Evolutionary conservation across 2,329 filamentous ascomycete species (phyloP).

Genomic region (Hypomyces rosellus): DNA sequence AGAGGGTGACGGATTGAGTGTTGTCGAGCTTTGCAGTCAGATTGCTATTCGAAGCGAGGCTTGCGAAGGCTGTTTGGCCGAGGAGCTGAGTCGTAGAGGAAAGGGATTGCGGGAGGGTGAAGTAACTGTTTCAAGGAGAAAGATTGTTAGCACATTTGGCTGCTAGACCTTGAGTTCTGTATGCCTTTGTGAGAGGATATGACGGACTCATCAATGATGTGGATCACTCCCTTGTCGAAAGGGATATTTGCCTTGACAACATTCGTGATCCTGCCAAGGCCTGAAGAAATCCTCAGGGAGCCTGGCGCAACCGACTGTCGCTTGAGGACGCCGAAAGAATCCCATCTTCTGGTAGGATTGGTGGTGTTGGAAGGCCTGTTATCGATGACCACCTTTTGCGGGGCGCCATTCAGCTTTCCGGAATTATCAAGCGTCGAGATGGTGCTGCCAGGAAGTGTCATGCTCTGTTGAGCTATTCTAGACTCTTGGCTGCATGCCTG

Average conservation of each 20-base stretch:
- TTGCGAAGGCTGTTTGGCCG: not conserved
- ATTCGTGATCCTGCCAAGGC: not conserved
- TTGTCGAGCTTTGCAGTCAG: not conserved
- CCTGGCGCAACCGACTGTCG: not conserved
- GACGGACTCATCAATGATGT: constrained; percentile 1
- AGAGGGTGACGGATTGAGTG: not conserved
- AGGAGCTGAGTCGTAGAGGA: not conserved
- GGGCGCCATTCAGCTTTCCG: not conserved
- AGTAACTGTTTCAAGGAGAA: not conserved
- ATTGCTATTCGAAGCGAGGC: not conserved
- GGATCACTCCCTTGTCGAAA: not conserved
- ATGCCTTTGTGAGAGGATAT: not conserved
- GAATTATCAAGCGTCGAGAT: not conserved
- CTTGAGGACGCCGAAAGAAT: not conserved
- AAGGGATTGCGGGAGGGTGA: not conserved
- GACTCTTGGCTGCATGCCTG: not conserved
- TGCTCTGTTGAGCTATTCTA: not conserved
- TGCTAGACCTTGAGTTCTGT: not conserved
- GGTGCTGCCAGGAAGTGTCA: not conserved
- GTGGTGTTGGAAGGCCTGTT: constrained; percentile 1
- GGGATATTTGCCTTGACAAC: not conserved
- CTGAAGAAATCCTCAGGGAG: not conserved
- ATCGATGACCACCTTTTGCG: not conserved
- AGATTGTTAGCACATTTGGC: not conserved
- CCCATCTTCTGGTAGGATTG: not conserved